Conservation (phyloP, 768 basidiomycete genomes). For the Amylocystis lapponica region DNA sequence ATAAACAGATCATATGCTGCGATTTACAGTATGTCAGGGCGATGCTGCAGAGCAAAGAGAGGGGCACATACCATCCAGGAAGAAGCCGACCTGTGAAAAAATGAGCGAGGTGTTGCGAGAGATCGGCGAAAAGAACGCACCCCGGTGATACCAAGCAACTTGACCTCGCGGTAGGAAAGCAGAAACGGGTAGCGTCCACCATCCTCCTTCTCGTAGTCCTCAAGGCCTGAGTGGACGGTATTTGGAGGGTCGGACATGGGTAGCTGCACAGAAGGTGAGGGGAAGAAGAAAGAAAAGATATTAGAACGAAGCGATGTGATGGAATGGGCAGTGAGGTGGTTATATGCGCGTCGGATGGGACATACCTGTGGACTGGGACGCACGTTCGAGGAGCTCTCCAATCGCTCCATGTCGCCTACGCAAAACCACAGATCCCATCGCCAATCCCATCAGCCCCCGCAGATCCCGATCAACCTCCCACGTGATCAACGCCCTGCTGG, state of each 20-base stretch:
- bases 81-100: slow-evolving; percentile 52
- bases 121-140: slow-evolving; percentile 29
- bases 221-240: slow-evolving; percentile 17
- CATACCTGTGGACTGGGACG: no score
- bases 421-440: no score
- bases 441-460: no score
- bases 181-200: slow-evolving; percentile 32
- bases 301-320: no score
- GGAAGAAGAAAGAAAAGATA: background rate
- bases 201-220: slow-evolving; percentile 29
- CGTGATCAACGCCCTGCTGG: no score
- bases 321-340: no score
- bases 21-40: slow-evolving; percentile 1
- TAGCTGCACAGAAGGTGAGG: background rate
- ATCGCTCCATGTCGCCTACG: no score
- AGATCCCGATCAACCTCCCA: no score
- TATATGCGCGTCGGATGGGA: no score
- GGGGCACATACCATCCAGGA: slow-evolving; percentile 54
- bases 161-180: slow-evolving; percentile 44
- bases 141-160: slow-evolving; percentile 56
- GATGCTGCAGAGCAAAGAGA: background rate
- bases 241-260: slow-evolving; percentile 1
- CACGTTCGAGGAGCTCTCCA: no score
- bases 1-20: slow-evolving; percentile 67
- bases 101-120: no score